Evolutionary conservation across 768 basidiomycete genomes (phyloP).

Genomic region (Lyophyllum atratum): DNA sequence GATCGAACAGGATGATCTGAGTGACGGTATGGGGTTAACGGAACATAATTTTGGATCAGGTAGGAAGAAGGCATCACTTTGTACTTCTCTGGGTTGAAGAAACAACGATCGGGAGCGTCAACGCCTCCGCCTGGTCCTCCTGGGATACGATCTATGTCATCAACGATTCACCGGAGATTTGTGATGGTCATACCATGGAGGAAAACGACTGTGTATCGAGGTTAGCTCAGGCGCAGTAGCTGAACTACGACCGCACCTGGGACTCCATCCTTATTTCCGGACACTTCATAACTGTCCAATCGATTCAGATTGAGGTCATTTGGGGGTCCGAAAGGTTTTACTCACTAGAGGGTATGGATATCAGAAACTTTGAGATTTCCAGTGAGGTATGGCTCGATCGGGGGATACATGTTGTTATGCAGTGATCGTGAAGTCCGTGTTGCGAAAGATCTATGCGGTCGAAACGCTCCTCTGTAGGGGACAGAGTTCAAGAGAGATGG

Average conservation of each 20-base stretch:
- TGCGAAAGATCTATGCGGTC: neutral
- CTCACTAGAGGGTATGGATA: slow-evolving; percentile 74
- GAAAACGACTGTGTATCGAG: slow-evolving; percentile 60
- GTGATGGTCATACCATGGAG: slow-evolving; percentile 57
- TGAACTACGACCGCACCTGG: slow-evolving; percentile 51
- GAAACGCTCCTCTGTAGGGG: neutral
- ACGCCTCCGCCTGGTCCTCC: slow-evolving; percentile 84
- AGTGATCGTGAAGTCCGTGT: neutral
- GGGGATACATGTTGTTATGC: slow-evolving; percentile 64
- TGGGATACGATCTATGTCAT: slow-evolving; percentile 22
- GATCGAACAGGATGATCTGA: slow-evolving; percentile 87
- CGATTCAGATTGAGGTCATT: neutral
- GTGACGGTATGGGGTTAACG: neutral
- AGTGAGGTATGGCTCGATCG: slow-evolving; percentile 62
- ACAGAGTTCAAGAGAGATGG: neutral
- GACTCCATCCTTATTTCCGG: slow-evolving; percentile 73
- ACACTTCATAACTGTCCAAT: slow-evolving; percentile 70
- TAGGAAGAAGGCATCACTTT: slow-evolving; percentile 45
- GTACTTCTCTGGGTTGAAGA: slow-evolving; percentile 86
- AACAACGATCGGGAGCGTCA: slow-evolving; percentile 66
- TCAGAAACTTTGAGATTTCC: slow-evolving; percentile 73
- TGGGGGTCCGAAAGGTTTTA: neutral
- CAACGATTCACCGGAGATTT: neutral
- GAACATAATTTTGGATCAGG: neutral
- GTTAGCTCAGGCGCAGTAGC: neutral